phyloP scores from a whole-genome alignment of 139 green algal genomes.

The Ettlia oleoabundans region DNA sequence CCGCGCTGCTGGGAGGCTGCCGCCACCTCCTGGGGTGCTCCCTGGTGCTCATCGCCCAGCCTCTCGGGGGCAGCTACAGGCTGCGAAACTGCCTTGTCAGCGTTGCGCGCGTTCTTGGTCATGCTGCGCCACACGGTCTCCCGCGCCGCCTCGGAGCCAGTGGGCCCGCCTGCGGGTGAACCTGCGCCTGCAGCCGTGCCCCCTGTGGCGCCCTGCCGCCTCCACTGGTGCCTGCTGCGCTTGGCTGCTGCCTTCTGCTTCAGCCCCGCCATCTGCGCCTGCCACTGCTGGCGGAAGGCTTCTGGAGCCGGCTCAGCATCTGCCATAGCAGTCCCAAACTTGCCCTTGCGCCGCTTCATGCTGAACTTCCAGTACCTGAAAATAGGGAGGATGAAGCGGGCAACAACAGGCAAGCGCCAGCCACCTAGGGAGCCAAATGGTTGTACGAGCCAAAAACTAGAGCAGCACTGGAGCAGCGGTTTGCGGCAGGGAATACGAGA shows the following conservation, averaged over 20 bases:
- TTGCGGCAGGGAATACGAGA: no score
- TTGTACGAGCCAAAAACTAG: no score
- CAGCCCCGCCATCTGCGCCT: constrained; percentile 37
- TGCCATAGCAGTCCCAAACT: not conserved
- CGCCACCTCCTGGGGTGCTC: not conserved
- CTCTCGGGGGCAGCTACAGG: not conserved
- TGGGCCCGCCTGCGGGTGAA: not conserved
- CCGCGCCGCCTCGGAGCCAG: no score
- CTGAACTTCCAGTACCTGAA: constrained; percentile 48
- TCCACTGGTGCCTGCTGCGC: not conserved
- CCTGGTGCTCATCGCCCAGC: no score
- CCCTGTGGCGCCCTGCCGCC: not conserved
- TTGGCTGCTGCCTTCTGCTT: constrained; percentile 40
- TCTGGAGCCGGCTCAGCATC: not conserved
- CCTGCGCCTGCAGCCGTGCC: not conserved
- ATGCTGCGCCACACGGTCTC: constrained; percentile 25
- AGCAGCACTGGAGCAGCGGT: no score
- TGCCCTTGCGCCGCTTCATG: constrained; percentile 24
- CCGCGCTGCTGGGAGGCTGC: no score
- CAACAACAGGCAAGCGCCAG: not conserved
- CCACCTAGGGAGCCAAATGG: no score
- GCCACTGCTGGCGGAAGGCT: constrained; percentile 17
- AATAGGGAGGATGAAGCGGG: not conserved
- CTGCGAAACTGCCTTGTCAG: constrained; percentile 13
- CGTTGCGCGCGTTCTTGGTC: constrained; percentile 13